Evolutionary conservation across 164 flowering plant genomes (phyloP), one percentile per base, ranked within the genome.

Genomic region (Magnolia changhungtana): DNA sequence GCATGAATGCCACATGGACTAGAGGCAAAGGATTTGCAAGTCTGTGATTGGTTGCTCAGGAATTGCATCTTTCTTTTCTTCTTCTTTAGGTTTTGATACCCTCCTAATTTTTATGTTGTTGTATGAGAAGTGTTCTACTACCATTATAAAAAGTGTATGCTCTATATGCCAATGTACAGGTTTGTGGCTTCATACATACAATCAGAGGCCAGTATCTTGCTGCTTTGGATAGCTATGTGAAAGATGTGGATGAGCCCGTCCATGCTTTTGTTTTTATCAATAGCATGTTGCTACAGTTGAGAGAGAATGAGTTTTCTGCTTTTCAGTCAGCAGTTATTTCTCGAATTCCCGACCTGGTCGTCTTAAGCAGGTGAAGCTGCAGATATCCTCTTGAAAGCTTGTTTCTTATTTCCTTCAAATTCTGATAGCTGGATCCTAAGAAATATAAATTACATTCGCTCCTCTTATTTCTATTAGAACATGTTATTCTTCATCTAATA

Each of bases 181-280:
- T 88, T 75, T 96, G 96, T 83, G 97, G 99, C 78, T 87, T 86
- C n/a, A 90, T 96, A 77, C 83, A 92, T 81, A 80, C 84, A 45
- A 83, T 77, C 63, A 85, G 88, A 80, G 83, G 80, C 67, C 87
- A 91, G 73, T 82, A 94, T 80, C 52, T 88, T 81, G 82, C 90
- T 81, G 94, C 99, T 70, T 78, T 96, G 78, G 96, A 93, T 78
- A 86, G 91, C 83, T 96, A 89, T 79, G 89, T 92, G 88, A 92
- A 90, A 84, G 97, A 87, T 76, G 78, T 78, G 7, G 87, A 89
- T 82, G 99, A 94, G 83, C 99, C 99, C 1, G 77, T 94, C 79
- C 90, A 90, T 85, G 96, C 99, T 63, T 96, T 96, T 74, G 84
- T 91, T 77, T 96, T 88, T 83, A 89, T 94, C 80, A 84, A 88